Base-by-base conservation (phyloP, 768 basidiomycete species). In the Suillus occidentalis region DNA sequence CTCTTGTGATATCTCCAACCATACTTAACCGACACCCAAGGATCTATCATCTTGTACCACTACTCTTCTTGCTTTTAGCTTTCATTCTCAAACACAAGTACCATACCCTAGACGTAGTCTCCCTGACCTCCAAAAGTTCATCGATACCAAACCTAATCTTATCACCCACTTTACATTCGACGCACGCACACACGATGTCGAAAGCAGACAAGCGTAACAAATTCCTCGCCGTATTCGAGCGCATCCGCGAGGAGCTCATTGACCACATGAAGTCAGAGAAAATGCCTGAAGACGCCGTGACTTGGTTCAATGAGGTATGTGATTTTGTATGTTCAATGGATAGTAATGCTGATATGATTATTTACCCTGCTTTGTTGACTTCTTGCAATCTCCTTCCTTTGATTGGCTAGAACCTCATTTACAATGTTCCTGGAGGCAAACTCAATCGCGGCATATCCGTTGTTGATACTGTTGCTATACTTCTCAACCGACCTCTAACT, bases 401-500 rank as follows among this genome's bases (percentile, higher is more conserved):
- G 28, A 28, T 52, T 14, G 25, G 4, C 28, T 69, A 95, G 94
- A 95, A 85, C 75, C 81, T 99, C 63, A 86, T 95, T 69, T 91
- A 95, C 82, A 99, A 98, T 77, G 91, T 93, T n/a, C 95, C 95
- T 0, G 93, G 94, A 49, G 95, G 95, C 4, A 99, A 99, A 78
- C 89, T 98, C 62, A 99, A 97, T 78, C 88, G 97, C 42, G 95
- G 97, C n/a, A 83, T 98, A 80, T 95, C 94, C 13, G 95, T 97
- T 71, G 90, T 95, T 55, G 97, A 98, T 77, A 92, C 94, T 4
- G 91, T 89, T 61, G 89, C 94, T 78, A 95, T 98, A 74, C 78
- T 99, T 66, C 87, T 89, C 65, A 93, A 91, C 1, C 80, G 86
- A 2, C 56, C 79, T 20, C 78, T 97, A 67, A 82, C 82, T 0